A percentile compares a stretch with the other conserved stretches of the same genome.
Conservation (phyloP, 2,329 filamentous ascomycete genomes). For the Paecilomyces sp. region DNA sequence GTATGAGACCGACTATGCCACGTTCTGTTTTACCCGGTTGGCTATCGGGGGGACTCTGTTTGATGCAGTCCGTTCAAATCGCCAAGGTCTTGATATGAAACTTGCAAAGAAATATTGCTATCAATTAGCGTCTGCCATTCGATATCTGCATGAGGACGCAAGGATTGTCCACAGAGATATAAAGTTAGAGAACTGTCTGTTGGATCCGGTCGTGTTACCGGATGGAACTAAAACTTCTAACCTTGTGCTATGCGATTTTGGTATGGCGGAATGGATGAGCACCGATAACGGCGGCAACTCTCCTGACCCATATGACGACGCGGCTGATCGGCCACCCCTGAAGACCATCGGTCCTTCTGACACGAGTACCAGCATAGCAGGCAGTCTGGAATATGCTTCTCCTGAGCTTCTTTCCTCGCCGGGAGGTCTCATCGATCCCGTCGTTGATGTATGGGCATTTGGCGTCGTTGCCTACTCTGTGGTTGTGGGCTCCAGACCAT, state of each 20-base stretch:
- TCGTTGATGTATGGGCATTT: constrained; percentile 61
- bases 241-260: constrained; percentile 60
- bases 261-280: constrained; percentile 60
- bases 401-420: constrained; percentile 39
- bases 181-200: constrained; percentile 62
- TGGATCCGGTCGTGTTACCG: constrained; percentile 47
- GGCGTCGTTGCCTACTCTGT: constrained; percentile 57
- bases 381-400: constrained; percentile 51
- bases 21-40: constrained; percentile 60
- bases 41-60: constrained; percentile 59
- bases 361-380: constrained; percentile 52
- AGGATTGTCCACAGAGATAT: constrained; percentile 61
- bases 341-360: constrained; percentile 49
- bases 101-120: constrained; percentile 55
- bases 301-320: constrained; percentile 42
- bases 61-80: constrained; percentile 52
- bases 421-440: constrained; percentile 38
- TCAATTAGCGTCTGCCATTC: constrained; percentile 56
- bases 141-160: constrained; percentile 62
- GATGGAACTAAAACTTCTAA: constrained; percentile 46
- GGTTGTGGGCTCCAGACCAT: constrained; percentile 55
- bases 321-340: constrained; percentile 40
- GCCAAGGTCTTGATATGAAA: constrained; percentile 43
- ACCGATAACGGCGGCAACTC: constrained; percentile 47
- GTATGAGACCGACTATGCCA: constrained; percentile 61